These are phyloP conservation scores for Epichloe glyceriae DNA, from an alignment of 2,329 filamentous ascomycete species.

Conservation along the genomic window DNA sequence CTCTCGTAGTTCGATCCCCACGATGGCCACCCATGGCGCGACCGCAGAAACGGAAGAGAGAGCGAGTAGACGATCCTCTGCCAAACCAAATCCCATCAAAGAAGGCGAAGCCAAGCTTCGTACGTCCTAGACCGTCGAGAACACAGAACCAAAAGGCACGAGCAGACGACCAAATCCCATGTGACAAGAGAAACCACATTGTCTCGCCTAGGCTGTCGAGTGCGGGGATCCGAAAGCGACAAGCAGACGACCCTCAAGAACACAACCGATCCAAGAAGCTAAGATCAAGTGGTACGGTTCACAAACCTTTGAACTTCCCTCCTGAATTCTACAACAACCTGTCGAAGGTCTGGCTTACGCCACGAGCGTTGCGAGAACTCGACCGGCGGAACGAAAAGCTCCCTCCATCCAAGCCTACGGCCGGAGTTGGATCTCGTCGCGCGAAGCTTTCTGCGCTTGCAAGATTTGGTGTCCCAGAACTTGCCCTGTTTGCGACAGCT, in stretches of 20 bases:
- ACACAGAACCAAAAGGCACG: too few relatives aligned
- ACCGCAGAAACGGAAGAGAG: too few relatives aligned
- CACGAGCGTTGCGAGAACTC: background rate
- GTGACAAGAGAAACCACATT: too few relatives aligned
- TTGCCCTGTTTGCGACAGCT: background rate
- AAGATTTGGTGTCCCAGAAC: background rate
- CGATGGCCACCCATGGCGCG: too few relatives aligned
- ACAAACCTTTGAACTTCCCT: background rate
- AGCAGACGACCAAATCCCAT: too few relatives aligned
- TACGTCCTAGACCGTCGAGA: too few relatives aligned
- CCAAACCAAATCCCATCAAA: too few relatives aligned
- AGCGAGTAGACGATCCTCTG: too few relatives aligned
- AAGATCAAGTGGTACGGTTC: background rate
- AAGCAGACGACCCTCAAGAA: background rate
- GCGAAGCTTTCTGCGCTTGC: too few relatives aligned
- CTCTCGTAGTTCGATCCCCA: too few relatives aligned
- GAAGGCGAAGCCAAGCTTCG: too few relatives aligned
- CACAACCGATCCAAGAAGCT: background rate
- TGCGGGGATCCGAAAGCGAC: conserved; percentile 1
- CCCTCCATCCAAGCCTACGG: background rate
- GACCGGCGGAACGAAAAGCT: background rate
- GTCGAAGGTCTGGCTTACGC: background rate
- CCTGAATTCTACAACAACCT: conserved; percentile 2
- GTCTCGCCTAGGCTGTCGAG: too few relatives aligned
- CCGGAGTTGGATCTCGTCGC: background rate